Evolutionary conservation across 2,329 filamentous ascomycete genomes (phyloP).

Genomic region (Aspergillus spinulosporus): DNA sequence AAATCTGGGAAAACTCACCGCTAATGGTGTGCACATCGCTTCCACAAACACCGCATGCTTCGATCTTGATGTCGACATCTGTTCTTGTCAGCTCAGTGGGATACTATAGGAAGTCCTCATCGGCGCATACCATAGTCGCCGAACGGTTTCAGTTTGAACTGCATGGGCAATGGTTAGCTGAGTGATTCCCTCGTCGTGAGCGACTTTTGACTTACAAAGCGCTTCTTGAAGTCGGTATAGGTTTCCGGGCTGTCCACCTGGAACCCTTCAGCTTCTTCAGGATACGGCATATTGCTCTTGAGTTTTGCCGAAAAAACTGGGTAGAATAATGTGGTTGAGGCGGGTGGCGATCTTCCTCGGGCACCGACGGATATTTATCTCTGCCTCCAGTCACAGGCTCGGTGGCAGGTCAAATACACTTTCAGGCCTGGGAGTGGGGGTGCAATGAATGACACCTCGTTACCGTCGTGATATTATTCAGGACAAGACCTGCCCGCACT

Average conservation of each 20-base stretch:
- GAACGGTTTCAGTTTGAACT: slow-evolving; percentile 83
- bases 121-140: slow-evolving; percentile 61
- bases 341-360: neutral
- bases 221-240: slow-evolving; percentile 59
- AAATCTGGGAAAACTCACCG: slow-evolving; percentile 26
- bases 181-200: neutral
- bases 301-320: neutral
- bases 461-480: neutral
- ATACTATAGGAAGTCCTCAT: neutral
- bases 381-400: neutral
- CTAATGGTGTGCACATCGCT: slow-evolving; percentile 71
- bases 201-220: slow-evolving; percentile 46
- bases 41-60: slow-evolving; percentile 74
- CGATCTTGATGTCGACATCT: slow-evolving; percentile 85
- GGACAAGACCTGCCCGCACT: neutral
- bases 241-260: slow-evolving; percentile 66
- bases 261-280: slow-evolving; percentile 49
- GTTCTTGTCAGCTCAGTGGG: slow-evolving; percentile 3
- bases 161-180: slow-evolving; percentile 11
- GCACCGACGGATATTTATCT: slow-evolving; percentile 1
- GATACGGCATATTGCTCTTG: slow-evolving; percentile 43
- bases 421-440: slow-evolving; percentile 5
- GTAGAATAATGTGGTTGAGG: neutral
- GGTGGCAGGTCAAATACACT: neutral
- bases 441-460: neutral